Conservation (phyloP, 345 rosid species). For the Limnanthes douglasii region DNA sequence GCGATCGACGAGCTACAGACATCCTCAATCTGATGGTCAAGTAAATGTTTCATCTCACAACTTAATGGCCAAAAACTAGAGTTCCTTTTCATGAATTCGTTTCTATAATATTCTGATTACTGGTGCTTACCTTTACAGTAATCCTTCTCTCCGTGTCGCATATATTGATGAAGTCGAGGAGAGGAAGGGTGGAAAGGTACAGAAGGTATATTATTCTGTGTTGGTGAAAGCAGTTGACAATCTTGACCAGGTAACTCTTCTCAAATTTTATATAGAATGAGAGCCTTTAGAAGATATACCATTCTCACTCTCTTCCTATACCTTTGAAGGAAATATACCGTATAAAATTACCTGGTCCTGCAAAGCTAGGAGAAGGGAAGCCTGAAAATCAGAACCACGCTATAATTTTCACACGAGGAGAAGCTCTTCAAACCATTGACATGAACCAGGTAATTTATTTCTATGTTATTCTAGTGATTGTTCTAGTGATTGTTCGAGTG, state of each 20-base stretch:
- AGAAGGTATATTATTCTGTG: constrained; percentile 83
- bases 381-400: constrained; percentile 99
- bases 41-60: constrained; percentile 32
- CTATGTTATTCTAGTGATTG: too few species aligned
- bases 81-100: constrained; percentile 4
- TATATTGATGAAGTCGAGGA: constrained; percentile 95
- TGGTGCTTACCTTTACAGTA: constrained; percentile 30
- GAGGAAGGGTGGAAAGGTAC: constrained; percentile 55
- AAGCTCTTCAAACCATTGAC: constrained; percentile 95
- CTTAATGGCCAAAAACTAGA: constrained; percentile 1
- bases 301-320: constrained; percentile 1
- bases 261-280: constrained; percentile 4
- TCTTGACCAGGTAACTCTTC: constrained; percentile 70
- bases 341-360: constrained; percentile 77
- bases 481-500: not conserved
- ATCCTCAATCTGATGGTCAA: constrained; percentile 94
- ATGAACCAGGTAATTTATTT: constrained; percentile 69
- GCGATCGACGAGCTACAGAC: constrained; percentile 93
- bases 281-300: not conserved
- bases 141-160: constrained; percentile 92
- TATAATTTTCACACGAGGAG: constrained; percentile 79
- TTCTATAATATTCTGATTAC: constrained; percentile 8
- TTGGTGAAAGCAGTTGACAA: constrained; percentile 78
- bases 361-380: constrained; percentile 92
- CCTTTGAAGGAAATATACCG: constrained; percentile 75